A percentile compares a stretch with the other conserved stretches of the same genome.
phyloP scores from a whole-genome alignment of 2,329 filamentous ascomycete genomes.

The Tolypocladium album region DNA sequence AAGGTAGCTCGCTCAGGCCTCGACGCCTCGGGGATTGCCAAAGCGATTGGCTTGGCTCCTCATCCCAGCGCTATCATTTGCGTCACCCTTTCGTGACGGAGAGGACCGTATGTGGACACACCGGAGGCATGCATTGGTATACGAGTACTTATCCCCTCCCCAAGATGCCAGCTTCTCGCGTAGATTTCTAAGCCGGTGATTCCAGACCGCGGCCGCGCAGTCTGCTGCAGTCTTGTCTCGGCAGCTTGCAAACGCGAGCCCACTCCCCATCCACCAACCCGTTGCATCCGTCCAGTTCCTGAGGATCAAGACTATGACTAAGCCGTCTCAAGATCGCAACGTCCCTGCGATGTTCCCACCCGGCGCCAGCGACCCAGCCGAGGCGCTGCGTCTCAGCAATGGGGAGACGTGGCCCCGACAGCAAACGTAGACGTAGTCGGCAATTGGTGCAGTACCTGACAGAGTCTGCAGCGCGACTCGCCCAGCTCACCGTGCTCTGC shows the following conservation, averaged over 20 bases:
- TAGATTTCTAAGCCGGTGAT: not conserved
- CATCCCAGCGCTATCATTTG: not conserved
- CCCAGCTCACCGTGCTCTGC: not conserved
- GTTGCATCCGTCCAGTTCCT: not conserved
- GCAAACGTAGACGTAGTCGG: not conserved
- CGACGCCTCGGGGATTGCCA: not conserved
- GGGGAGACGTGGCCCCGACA: not conserved
- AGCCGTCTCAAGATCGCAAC: not conserved
- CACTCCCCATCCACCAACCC: not conserved
- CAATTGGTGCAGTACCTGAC: not conserved
- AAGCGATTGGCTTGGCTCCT: not conserved
- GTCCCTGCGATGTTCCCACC: slow-evolving; percentile 1
- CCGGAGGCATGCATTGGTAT: too few species aligned
- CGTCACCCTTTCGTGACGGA: not conserved
- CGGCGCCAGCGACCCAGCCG: not conserved
- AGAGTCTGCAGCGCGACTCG: not conserved
- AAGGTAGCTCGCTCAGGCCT: not conserved
- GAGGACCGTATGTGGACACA: too few species aligned
- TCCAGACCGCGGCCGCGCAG: too few species aligned
- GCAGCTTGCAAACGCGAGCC: not conserved
- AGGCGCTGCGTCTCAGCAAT: not conserved
- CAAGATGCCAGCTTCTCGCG: not conserved
- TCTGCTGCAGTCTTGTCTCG: not conserved
- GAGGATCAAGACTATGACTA: not conserved
- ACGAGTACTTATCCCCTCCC: not conserved